Evolutionary conservation across 129 eudicot genomes (phyloP), one percentile per base, ranked within the genome.

Genomic region (Logfia minima): DNA sequence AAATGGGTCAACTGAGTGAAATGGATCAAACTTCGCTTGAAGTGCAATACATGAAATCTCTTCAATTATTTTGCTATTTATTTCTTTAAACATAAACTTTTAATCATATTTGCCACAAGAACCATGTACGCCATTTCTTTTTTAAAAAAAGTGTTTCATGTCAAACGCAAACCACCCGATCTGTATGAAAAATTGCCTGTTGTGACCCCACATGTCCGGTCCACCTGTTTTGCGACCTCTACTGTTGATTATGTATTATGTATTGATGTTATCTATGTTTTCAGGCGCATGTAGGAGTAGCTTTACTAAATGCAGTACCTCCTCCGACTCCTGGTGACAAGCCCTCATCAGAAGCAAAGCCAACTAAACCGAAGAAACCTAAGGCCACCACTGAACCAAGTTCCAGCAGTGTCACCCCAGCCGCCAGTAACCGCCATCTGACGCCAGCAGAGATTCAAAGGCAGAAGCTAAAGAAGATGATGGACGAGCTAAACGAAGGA

Each of bases 231-330:
- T 41, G 16, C 13, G 14, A 34, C 39, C 45, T 53, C 45, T 65
- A 65, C 45, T 4, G 29, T 23, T 65, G 70, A 65, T 65, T 7
- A 58, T 58, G 22, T 37, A 52, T 37, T 18, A 60, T 6, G 31
- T 16, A 26, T 82, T 71, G 74, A 74, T 55, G 35, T 28, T 71
- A 59, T 39, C n/a, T 71, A 16, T 17, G 11, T 82, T 60, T 59
- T 29, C 85, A 92, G 98, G 98, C 98, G 3, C 94, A 92, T 63
- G 94, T 92, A 60, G 98, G 98, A 78, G 92, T 92, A 11, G 98
- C 98, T 66, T 80, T 92, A 43, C 83, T 92, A 39, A 92, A 92
- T 67, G 92, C 96, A 51, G 86, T 92, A 17, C 89, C 95, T 21
- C 96, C 93, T 63, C 86, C 94, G 0, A 28, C 51, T 17, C 53